phyloP scores from a whole-genome alignment of 1,139 yeast species.

The Protomyces inundatus region DNA sequence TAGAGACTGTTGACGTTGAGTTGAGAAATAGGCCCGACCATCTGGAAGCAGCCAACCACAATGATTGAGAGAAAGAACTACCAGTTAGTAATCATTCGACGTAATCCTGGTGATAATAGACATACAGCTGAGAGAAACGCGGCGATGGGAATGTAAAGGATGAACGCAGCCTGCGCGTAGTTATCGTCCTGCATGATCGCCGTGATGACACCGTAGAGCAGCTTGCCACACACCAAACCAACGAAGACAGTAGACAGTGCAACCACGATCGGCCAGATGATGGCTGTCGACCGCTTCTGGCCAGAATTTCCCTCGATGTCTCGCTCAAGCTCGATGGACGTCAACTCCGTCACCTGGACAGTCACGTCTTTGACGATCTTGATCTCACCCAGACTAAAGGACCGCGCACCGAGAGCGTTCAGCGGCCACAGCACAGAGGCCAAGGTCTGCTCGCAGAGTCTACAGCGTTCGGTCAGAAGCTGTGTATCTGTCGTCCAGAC shows the following conservation, averaged over 20 bases:
- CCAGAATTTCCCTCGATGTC: not conserved
- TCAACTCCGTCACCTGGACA: not conserved
- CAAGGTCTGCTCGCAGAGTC: not conserved
- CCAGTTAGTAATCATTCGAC: constrained; percentile 28
- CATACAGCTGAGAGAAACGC: constrained; percentile 27
- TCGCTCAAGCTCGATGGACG: not conserved
- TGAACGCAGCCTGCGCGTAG: constrained; percentile 16
- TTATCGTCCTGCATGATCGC: constrained; percentile 17
- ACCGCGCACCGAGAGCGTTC: not conserved
- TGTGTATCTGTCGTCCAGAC: constrained; percentile 6
- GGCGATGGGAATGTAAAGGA: constrained; percentile 28
- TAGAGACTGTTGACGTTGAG: constrained; percentile 27
- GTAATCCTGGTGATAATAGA: constrained; percentile 23
- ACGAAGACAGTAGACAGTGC: not conserved
- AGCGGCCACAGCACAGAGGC: not conserved
- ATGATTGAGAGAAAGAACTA: constrained; percentile 25
- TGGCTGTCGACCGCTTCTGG: not conserved
- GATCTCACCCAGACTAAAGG: not conserved
- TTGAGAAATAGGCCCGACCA: constrained; percentile 30
- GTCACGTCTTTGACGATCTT: not conserved
- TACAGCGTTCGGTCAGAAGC: not conserved
- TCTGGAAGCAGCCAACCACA: constrained; percentile 24
- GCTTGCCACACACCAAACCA: constrained; percentile 6
- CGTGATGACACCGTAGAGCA: not conserved
- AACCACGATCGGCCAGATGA: constrained; percentile 10